Conservation (phyloP, 176 grass and related monocot species). For the Luzula sylvatica region DNA sequence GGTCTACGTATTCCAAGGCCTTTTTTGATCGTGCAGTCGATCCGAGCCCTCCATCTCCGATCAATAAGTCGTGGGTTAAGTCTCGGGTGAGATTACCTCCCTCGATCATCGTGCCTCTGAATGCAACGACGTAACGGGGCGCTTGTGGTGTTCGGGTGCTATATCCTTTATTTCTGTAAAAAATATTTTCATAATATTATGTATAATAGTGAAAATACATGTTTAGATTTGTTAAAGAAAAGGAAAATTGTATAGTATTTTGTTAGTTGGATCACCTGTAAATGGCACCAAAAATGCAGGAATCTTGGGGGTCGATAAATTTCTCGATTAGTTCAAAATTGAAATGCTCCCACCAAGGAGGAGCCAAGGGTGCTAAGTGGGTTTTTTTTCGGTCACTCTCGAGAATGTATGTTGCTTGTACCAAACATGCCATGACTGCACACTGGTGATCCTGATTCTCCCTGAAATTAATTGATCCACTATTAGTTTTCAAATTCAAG, state of each 20-base stretch:
- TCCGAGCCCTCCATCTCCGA: slow-evolving; percentile 12
- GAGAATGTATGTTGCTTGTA: slow-evolving; percentile 30
- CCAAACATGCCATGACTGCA: slow-evolving; percentile 23
- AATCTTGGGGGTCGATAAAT: slow-evolving; percentile 26
- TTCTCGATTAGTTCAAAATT: slow-evolving; percentile 29
- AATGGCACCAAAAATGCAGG: slow-evolving; percentile 32
- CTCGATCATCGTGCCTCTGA: slow-evolving; percentile 31
- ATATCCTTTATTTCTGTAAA: slow-evolving; percentile 6
- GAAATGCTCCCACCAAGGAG: slow-evolving; percentile 30
- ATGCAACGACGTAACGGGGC: slow-evolving; percentile 28
- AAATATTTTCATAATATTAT: too few relatives aligned
- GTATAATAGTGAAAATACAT: too few relatives aligned
- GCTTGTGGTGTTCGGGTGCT: slow-evolving; percentile 13
- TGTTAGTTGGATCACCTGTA: background rate
- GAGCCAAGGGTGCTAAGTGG: slow-evolving; percentile 15
- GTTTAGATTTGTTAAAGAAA: too few relatives aligned
- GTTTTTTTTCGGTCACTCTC: slow-evolving; percentile 27
- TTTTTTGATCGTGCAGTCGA: slow-evolving; percentile 18
- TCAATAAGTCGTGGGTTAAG: slow-evolving; percentile 12
- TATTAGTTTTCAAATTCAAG: background rate
- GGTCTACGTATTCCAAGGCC: slow-evolving; percentile 15
- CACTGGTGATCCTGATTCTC: slow-evolving; percentile 25
- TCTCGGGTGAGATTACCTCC: slow-evolving; percentile 18
- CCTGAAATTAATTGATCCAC: slow-evolving; percentile 15
- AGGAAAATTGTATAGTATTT: too few relatives aligned